A percentile compares a stretch with the other conserved stretches of the same genome.
These are phyloP conservation scores for Eucalyptus pauciflora DNA, from an alignment of 345 rosid species.

Conservation along the genomic window DNA sequence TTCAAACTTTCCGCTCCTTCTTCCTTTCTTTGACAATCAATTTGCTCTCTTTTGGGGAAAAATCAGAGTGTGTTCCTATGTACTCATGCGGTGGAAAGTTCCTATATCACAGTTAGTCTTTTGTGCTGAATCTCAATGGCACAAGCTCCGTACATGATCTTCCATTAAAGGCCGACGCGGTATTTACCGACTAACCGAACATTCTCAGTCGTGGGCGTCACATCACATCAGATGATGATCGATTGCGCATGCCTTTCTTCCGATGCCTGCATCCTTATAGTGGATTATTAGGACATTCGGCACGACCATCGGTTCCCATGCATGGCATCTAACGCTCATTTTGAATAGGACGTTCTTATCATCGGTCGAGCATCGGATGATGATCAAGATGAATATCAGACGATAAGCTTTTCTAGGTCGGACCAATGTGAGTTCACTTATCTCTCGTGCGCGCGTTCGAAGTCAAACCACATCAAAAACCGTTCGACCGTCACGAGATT, in stretches of 20 bases:
- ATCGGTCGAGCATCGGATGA: not conserved
- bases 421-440: not conserved
- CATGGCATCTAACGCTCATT: fast-evolving
- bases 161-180: not conserved
- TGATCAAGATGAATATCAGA: not conserved
- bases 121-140: not conserved
- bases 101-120: not conserved
- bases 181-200: not conserved
- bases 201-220: not conserved
- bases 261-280: not conserved
- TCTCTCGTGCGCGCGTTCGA: not conserved
- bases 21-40: not conserved
- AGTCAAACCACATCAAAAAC: not conserved
- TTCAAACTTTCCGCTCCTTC: not conserved
- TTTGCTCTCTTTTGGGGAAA: not conserved
- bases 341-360: not conserved
- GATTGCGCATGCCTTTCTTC: not conserved
- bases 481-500: not conserved
- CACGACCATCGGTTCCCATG: not conserved
- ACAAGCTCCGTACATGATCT: not conserved
- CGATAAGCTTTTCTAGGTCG: not conserved
- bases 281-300: not conserved
- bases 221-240: fast-evolving
- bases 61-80: not conserved
- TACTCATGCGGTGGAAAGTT: not conserved